Evolutionary conservation across 2,329 filamentous ascomycete genomes (phyloP), one percentile per base, ranked within the genome.

Genomic region (Annulohypoxylon truncatum): DNA sequence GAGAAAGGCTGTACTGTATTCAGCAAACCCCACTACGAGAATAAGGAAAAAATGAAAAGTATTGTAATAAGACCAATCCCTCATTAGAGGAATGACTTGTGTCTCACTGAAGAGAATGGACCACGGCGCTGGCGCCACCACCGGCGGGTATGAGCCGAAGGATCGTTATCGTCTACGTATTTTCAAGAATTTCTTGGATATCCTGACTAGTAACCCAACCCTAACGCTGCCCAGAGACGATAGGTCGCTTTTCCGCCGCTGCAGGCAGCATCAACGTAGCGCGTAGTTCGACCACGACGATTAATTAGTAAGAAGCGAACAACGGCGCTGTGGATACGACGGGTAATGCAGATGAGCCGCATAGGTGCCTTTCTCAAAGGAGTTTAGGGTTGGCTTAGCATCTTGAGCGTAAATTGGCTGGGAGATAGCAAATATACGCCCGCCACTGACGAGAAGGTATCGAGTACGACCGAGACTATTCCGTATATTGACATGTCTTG

Each of bases 71-170:
- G 57, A 67, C 64, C 38, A 44, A 61, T 54, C 12, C 54, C 46
- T 66, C 42, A 38, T 38, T 53, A 63, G 52, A 59, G 60, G 65
- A 64, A 68, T 65, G 57, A 58, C 61, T 62, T 42, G 33, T 73
- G 73, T 73, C 72, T 73, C 68, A 73, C 57, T 54, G 48, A 28
- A 67, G 51, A 63, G 59, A 51, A 64, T 62, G 50, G 46, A 13
- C 58, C 42, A 52, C 48, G 48, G 38, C 44, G 15, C 46, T 56
- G 29, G 48, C 58, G 52, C 61, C 64, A 64, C 61, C 6, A 12
- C 13, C 47, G 10, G 28, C 53, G 48, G 35, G 46, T 33, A 42
- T 47, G 29, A 15, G 46, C 31, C 31, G 38, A 61, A 53, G 42
- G 29, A 44, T 50, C 22, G 47, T 52, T 61, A 57, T 52, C 54